Evolutionary conservation across 306 rosid genomes (phyloP).

Genomic region (Inga leiocalycina): DNA sequence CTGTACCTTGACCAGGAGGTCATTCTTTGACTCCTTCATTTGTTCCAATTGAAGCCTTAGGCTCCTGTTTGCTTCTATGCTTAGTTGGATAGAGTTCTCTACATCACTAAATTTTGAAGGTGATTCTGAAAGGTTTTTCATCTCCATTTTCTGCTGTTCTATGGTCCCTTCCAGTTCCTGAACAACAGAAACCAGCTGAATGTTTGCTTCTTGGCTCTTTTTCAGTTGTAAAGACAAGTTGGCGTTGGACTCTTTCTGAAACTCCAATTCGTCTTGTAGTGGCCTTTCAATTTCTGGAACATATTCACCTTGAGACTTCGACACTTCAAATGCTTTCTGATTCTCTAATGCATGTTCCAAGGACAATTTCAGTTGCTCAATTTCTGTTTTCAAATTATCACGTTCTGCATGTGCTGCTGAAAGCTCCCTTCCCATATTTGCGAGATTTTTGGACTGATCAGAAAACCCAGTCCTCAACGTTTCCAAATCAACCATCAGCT

Average conservation of each 20-base stretch:
- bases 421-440: constrained; percentile 58
- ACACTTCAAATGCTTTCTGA: constrained; percentile 48
- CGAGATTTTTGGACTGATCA: constrained; percentile 59
- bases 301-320: constrained; percentile 46
- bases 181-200: constrained; percentile 88
- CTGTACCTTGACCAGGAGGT: constrained; percentile 53
- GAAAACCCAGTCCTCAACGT: constrained; percentile 60
- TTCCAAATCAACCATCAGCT: constrained; percentile 80
- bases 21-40: constrained; percentile 68
- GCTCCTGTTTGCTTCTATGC: constrained; percentile 53
- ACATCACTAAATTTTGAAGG: constrained; percentile 48
- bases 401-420: constrained; percentile 54
- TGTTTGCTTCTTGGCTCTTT: constrained; percentile 83
- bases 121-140: constrained; percentile 59
- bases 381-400: constrained; percentile 55
- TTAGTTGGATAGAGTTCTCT: constrained; percentile 50
- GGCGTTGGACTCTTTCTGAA: constrained; percentile 74
- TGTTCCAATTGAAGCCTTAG: constrained; percentile 53
- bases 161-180: constrained; percentile 85
- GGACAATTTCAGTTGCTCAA: constrained; percentile 55
- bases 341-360: constrained; percentile 42
- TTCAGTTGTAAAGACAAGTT: constrained; percentile 73
- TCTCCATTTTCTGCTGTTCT: constrained; percentile 69
- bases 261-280: constrained; percentile 71
- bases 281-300: constrained; percentile 53